Evolutionary conservation across 2,329 filamentous ascomycete species (phyloP).

Genomic region (Arachnomyces sp.): DNA sequence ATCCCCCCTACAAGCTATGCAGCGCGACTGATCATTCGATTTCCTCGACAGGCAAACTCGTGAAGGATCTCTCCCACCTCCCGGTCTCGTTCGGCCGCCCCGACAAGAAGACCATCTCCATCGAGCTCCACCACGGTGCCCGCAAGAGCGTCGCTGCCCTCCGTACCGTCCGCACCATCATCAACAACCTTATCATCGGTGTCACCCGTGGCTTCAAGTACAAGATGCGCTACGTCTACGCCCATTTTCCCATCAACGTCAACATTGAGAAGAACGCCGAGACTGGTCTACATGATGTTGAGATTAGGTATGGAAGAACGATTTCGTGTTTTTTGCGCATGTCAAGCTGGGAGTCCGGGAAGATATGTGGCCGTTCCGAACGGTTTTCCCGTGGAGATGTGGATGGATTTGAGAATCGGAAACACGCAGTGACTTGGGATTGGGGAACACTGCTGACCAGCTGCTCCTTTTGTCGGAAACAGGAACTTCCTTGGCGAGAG

Average conservation of each 20-base stretch:
- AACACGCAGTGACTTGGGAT: too few relatives aligned
- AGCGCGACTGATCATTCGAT: conserved; percentile 15
- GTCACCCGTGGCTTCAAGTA: conserved; percentile 99
- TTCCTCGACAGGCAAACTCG: conserved; percentile 66
- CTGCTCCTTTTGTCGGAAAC: conserved; percentile 18
- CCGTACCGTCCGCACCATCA: conserved; percentile 93
- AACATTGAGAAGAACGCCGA: conserved; percentile 95
- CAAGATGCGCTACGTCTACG: conserved; percentile 99
- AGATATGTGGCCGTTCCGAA: too few relatives aligned
- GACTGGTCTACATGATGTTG: conserved; percentile 79
- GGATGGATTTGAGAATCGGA: too few relatives aligned
- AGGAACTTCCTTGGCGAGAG: conserved; percentile 99
- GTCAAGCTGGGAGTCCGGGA: not conserved
- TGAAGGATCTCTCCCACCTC: conserved; percentile 93
- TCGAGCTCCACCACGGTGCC: conserved; percentile 96
- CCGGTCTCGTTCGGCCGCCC: conserved; percentile 91
- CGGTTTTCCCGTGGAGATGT: too few relatives aligned
- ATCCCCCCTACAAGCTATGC: conserved; percentile 4
- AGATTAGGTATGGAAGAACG: conserved; percentile 71
- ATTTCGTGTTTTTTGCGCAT: not conserved
- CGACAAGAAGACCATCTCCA: conserved; percentile 78
- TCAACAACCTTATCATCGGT: conserved; percentile 97
- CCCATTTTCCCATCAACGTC: conserved; percentile 99
- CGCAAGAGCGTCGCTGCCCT: conserved; percentile 98
- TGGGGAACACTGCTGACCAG: too few relatives aligned